phyloP scores from a whole-genome alignment of 257 asterid genomes.

The Rubia yunnanensis region DNA sequence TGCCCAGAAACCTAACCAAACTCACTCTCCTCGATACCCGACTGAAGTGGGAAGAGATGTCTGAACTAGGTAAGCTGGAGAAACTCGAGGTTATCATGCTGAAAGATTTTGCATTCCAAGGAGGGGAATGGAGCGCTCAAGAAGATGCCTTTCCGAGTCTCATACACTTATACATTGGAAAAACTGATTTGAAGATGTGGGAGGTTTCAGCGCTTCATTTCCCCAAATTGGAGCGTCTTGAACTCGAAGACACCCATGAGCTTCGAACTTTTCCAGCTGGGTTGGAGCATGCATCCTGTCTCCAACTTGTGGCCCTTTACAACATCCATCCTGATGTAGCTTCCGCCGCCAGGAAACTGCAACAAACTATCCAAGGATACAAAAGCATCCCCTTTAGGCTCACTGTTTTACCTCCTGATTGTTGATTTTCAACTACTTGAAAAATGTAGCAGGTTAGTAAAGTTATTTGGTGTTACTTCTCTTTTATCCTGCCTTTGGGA shows the following conservation, averaged over 20 bases:
- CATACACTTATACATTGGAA: not conserved
- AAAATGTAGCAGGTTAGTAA: no score
- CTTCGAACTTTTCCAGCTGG: slow-evolving; percentile 15
- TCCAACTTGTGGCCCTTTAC: no score
- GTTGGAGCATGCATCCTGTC: no score
- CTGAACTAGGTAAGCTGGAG: slow-evolving; percentile 18
- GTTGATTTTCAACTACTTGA: no score
- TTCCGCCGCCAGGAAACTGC: no score
- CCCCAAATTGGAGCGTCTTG: slow-evolving; percentile 1
- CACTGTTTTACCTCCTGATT: no score
- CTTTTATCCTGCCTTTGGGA: no score
- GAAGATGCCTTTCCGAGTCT: not conserved
- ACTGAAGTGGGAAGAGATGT: slow-evolving; percentile 28
- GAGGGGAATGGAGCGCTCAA: slow-evolving; percentile 15
- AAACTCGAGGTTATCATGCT: slow-evolving; percentile 32
- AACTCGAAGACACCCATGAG: slow-evolving; percentile 1
- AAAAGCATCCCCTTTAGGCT: no score
- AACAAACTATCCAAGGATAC: no score
- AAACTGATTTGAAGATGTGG: not conserved
- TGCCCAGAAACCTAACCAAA: slow-evolving; percentile 23
- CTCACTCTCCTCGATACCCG: slow-evolving; percentile 22
- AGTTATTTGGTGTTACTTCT: no score
- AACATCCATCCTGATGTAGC: no score
- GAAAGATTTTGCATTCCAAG: slow-evolving; percentile 32
- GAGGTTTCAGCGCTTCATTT: not conserved